Base-by-base conservation (phyloP, 306 rosid genomes). In the Acmispon strigosus region DNA sequence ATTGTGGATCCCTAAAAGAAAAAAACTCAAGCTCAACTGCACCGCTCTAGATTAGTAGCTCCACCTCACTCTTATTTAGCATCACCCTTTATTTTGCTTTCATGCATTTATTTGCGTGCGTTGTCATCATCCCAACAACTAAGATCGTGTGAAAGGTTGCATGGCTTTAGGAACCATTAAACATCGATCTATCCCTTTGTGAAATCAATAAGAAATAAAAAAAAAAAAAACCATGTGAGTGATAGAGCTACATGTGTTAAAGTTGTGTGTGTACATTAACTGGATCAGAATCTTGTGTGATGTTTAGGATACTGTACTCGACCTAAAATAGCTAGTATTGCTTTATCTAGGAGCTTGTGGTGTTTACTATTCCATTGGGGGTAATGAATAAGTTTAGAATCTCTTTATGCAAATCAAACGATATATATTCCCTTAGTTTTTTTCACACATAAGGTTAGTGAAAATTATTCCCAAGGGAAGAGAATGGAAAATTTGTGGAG, bases 131-230 rank as follows among this genome's bases (percentile, higher is more conserved):
- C 68, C 57, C 58, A 61, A 77, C 77, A 66, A 56, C 82, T 83
- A 74, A 64, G 81, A 81, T 87, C 79, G 84, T 82, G 85, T 83
- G 86, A 86, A 92, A 92, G 96, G 91, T 85, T 85, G 85, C 88
- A 85, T 82, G 87, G 86, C 98, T 92, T 92, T 89, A 72, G 84
- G 66, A 72, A 65, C 79, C 59, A 78, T 77, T 74, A 57, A 74
- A 50, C 73, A 64, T 22, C 75, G 45, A 4, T 0, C 27, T 36
- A 11, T 62, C 47, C 52, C 44, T 73, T 69, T 43, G 67, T 62
- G 32, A 27, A 2, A 27, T 27, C 32, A 27, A 27, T 27, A 27
- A 66, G 74, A 70, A 59, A 16, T 55, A 66, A 55, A 78, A 66
- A 76, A 70, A 59, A 16, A 60, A 66, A 55, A 78, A 11, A 3